phyloP scores from a whole-genome alignment of 2,329 filamentous ascomycete genomes.

The Hypoxylon sp. region DNA sequence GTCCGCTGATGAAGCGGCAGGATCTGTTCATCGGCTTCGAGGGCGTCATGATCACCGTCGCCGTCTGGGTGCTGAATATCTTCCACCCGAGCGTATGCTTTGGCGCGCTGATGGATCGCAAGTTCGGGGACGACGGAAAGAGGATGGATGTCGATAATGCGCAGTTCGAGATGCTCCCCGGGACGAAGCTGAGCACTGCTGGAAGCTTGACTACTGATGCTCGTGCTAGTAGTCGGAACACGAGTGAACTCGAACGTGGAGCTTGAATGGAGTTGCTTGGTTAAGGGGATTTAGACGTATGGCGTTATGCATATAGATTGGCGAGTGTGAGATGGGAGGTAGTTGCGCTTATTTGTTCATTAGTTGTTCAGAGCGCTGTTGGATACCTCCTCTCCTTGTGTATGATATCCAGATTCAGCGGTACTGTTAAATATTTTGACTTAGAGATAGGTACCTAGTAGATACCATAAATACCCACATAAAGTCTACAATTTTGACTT shows the following conservation, averaged over 20 bases:
- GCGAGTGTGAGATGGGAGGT: conserved; percentile 2
- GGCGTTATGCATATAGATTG: conserved; percentile 9
- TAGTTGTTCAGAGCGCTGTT: neutral
- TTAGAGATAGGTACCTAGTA: too few species aligned
- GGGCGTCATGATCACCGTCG: conserved; percentile 66
- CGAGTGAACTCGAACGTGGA: conserved; percentile 26
- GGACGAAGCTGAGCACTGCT: conserved; percentile 33
- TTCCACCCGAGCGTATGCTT: conserved; percentile 60
- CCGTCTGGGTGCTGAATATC: conserved; percentile 61
- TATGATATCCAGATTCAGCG: conserved; percentile 2
- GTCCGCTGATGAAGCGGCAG: conserved; percentile 69
- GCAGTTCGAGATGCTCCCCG: conserved; percentile 31
- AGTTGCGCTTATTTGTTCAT: neutral
- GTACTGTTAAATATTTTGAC: neutral
- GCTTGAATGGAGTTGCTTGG: neutral
- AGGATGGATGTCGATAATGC: neutral
- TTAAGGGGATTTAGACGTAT: neutral
- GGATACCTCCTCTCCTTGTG: neutral
- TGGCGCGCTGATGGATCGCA: conserved; percentile 43
- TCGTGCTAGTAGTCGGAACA: neutral
- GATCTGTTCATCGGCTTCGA: conserved; percentile 71
- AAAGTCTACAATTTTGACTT: neutral
- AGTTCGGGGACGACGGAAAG: conserved; percentile 14
- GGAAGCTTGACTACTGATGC: conserved; percentile 17
- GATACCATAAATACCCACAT: neutral